Evolutionary conservation across 257 asterid species (phyloP).

Genomic region (Solanum lycopersicoides): DNA sequence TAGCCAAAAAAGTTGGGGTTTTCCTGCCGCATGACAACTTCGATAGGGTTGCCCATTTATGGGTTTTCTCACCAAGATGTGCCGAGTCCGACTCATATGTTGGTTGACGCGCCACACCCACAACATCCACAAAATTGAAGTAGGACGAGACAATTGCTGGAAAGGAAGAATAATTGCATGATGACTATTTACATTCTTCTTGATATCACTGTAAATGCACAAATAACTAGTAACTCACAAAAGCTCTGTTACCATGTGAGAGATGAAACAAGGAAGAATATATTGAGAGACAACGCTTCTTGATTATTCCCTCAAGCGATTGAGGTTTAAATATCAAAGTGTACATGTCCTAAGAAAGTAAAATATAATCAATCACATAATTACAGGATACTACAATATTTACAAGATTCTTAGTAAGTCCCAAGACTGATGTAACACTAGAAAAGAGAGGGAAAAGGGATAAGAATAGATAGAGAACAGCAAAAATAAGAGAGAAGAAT

Average conservation of each 20-base stretch:
- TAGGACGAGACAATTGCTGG: not conserved
- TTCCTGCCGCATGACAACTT: not conserved
- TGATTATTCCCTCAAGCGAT: not conserved
- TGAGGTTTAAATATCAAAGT: not conserved
- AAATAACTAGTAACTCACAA: not conserved
- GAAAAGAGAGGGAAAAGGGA: not conserved
- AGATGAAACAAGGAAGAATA: not conserved
- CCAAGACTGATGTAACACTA: not conserved
- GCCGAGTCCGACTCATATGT: not conserved
- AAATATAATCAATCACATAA: not conserved
- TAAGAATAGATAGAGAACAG: not conserved
- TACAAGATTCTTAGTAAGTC: not conserved
- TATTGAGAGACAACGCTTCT: not conserved
- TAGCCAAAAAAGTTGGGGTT: not conserved
- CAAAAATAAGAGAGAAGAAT: not conserved
- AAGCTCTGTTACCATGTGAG: not conserved
- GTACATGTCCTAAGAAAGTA: not conserved
- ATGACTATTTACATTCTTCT: not conserved
- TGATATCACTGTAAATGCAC: not conserved
- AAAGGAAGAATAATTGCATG: not conserved
- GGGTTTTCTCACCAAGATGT: not conserved
- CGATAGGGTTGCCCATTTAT: not conserved
- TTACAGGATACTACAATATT: not conserved
- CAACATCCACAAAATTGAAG: not conserved
- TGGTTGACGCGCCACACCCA: not conserved